Evolutionary conservation across 2,329 filamentous ascomycete genomes (phyloP).

Genomic region (Calonectria honghensis): DNA sequence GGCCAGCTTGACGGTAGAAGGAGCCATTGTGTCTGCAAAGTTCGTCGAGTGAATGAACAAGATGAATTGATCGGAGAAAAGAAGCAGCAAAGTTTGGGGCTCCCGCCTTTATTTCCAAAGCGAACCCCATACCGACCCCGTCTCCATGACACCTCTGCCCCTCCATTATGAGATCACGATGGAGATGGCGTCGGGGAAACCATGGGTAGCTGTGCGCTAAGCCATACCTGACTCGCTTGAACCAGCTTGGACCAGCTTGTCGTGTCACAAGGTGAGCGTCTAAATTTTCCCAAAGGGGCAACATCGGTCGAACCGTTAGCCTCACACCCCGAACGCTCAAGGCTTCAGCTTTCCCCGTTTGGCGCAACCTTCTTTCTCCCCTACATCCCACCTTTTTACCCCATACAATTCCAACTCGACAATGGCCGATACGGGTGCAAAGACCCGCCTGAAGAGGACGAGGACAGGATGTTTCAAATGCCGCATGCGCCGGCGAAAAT

Average conservation of each 20-base stretch:
- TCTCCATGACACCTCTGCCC: constrained; percentile 40
- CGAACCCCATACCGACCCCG: constrained; percentile 31
- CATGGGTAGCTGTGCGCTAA: constrained; percentile 37
- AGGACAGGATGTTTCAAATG: constrained; percentile 70
- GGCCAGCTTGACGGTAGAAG: constrained; percentile 51
- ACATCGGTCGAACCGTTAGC: constrained; percentile 29
- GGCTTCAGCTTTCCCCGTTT: constrained; percentile 52
- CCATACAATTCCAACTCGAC: constrained; percentile 28
- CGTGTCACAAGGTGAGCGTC: constrained; percentile 32
- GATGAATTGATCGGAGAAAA: constrained; percentile 11
- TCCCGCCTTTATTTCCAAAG: constrained; percentile 30
- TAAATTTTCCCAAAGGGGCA: constrained; percentile 44
- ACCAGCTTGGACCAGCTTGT: not conserved
- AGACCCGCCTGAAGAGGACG: constrained; percentile 56
- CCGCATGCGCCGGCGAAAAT: constrained; percentile 69
- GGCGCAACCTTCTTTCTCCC: constrained; percentile 31
- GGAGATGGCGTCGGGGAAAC: constrained; percentile 39
- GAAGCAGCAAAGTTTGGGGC: constrained; percentile 9
- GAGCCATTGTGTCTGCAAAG: constrained; percentile 42
- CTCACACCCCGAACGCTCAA: constrained; percentile 33
- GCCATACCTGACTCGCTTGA: constrained; percentile 40
- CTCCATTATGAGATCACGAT: constrained; percentile 37
- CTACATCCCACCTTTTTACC: constrained; percentile 38
- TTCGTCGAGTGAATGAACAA: constrained; percentile 19
- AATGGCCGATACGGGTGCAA: constrained; percentile 46